These are phyloP conservation scores for Lactifluus piperatus DNA, from an alignment of 768 basidiomycete genomes.

Conservation along the genomic window DNA sequence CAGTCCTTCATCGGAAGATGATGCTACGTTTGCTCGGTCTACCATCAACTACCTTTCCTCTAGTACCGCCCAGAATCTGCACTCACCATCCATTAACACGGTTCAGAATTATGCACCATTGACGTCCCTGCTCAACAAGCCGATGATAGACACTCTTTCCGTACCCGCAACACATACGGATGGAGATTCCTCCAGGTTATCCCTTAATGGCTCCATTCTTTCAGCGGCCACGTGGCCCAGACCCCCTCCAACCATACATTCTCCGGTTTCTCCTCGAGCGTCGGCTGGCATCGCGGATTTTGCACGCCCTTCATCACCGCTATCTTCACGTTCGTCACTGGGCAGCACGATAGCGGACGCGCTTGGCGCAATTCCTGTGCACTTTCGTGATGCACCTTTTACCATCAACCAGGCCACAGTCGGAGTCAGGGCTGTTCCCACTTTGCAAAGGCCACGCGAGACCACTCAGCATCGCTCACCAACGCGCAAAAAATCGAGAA, in stretches of 20 bases:
- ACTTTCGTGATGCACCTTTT: slow-evolving; percentile 13
- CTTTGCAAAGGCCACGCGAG: neutral
- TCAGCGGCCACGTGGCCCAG: slow-evolving; percentile 9
- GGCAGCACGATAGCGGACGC: slow-evolving; percentile 15
- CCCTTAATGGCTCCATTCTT: slow-evolving; percentile 3
- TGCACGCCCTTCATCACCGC: slow-evolving; percentile 3
- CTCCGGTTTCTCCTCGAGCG: neutral
- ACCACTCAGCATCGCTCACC: neutral
- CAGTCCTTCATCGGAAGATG: slow-evolving; percentile 6
- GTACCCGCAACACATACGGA: neutral
- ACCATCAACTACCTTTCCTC: slow-evolving; percentile 13
- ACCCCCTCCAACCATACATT: neutral
- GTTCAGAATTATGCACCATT: neutral
- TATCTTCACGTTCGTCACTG: slow-evolving; percentile 6
- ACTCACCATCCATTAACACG: neutral
- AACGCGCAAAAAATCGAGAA: neutral
- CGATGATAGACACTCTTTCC: neutral
- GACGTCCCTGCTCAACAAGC: neutral
- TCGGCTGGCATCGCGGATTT: neutral
- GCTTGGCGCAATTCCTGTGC: slow-evolving; percentile 8
- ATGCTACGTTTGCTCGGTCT: slow-evolving; percentile 6
- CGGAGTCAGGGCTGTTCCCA: neutral
- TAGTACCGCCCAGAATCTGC: slow-evolving; percentile 6
- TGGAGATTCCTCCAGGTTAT: neutral
- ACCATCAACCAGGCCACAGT: neutral